These are phyloP conservation scores for Sporisorium graminicola DNA, from an alignment of 1,284 basidiomycete genomes.

Conservation along the genomic window DNA sequence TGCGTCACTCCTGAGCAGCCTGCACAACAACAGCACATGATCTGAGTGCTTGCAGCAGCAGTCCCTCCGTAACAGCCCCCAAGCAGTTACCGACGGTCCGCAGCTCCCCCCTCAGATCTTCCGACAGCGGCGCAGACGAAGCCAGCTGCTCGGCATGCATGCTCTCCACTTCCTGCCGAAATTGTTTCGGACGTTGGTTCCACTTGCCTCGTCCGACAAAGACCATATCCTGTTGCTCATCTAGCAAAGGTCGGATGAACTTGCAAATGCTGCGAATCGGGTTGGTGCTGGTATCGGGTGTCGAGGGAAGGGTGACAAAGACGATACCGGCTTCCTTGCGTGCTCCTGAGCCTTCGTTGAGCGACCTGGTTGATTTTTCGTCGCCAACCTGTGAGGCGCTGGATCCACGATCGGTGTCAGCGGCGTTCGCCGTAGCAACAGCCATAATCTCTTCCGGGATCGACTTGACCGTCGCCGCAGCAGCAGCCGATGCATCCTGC, in stretches of 20 bases:
- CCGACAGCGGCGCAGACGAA: not conserved
- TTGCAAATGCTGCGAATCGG: slow-evolving; percentile 26
- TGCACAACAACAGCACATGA: slow-evolving; percentile 26
- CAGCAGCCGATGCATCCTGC: slow-evolving; percentile 26
- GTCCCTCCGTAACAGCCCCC: slow-evolving; percentile 40
- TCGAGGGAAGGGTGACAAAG: slow-evolving; percentile 26
- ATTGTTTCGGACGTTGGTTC: slow-evolving; percentile 40
- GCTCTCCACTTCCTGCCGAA: slow-evolving; percentile 34
- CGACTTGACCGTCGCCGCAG: slow-evolving; percentile 13
- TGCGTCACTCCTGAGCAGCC: slow-evolving; percentile 26
- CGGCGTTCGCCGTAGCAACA: not conserved
- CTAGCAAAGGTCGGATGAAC: slow-evolving; percentile 24
- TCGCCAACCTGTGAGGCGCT: not conserved
- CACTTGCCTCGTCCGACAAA: slow-evolving; percentile 51
- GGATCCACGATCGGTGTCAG: not conserved
- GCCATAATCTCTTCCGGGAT: slow-evolving; percentile 19
- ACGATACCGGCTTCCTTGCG: slow-evolving; percentile 24
- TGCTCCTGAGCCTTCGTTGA: not conserved
- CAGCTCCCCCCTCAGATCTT: slow-evolving; percentile 29
- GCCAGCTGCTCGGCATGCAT: slow-evolving; percentile 23
- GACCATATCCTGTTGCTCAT: slow-evolving; percentile 40
- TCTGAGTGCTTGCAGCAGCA: slow-evolving; percentile 18
- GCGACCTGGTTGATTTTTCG: not conserved
- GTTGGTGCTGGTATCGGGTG: not conserved
- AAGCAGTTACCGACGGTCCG: slow-evolving; percentile 34